Evolutionary conservation across 345 rosid genomes (phyloP).

Genomic region (Euphorbia pulcherrima): DNA sequence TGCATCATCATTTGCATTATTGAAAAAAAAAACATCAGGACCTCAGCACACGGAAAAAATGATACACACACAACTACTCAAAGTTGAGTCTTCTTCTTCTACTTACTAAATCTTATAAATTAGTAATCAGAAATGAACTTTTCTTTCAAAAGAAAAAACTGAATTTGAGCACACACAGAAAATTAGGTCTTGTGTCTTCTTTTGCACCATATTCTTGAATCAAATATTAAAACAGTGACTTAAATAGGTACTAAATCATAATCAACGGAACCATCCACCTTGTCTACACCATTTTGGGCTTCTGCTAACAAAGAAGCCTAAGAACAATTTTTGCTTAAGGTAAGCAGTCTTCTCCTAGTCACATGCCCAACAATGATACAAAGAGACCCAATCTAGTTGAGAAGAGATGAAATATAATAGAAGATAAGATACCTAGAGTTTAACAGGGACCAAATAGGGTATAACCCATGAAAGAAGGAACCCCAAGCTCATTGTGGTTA

Average conservation of each 20-base stretch:
- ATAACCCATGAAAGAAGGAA: conserved; percentile 5
- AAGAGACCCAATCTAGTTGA: conserved; percentile 13
- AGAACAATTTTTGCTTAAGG: background rate
- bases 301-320: background rate
- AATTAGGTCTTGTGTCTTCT: background rate
- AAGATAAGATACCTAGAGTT: conserved; percentile 24
- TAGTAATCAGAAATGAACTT: background rate
- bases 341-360: conserved; percentile 23
- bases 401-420: background rate
- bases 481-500: background rate
- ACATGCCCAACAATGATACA: conserved; percentile 8
- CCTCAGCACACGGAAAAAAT: background rate
- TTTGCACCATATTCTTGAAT: conserved; percentile 11
- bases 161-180: background rate
- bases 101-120: background rate
- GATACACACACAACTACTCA: too few species aligned
- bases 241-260: conserved; percentile 27
- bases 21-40: background rate
- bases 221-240: conserved; percentile 13
- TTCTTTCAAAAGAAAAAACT: background rate
- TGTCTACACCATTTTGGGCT: conserved; percentile 2
- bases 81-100: background rate
- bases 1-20: background rate
- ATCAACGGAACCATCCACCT: conserved; percentile 33
- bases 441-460: conserved; percentile 8